Conservation (phyloP, 805 yeast species). For the Saccharomyces kudriavzevii region DNA sequence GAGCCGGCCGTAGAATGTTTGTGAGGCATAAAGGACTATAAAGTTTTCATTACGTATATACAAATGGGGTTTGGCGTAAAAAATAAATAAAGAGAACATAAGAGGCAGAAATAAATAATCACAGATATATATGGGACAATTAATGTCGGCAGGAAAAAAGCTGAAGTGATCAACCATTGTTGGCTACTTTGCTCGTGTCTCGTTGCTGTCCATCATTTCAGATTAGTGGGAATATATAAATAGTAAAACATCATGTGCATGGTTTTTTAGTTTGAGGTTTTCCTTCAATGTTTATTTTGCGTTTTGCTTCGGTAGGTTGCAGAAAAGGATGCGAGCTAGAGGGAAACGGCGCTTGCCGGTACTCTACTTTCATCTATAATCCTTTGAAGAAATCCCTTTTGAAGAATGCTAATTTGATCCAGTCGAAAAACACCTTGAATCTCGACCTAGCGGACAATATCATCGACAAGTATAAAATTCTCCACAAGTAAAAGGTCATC, state of each 20-base stretch:
- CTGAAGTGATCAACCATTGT: not conserved
- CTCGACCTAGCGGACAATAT: slow-evolving; percentile 80
- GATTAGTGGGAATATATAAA: not conserved
- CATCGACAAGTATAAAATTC: slow-evolving; percentile 85
- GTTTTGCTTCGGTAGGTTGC: not conserved
- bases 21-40: not conserved
- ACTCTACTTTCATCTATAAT: slow-evolving; percentile 30
- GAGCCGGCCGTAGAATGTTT: not conserved
- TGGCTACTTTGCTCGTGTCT: not conserved
- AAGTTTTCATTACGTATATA: not conserved
- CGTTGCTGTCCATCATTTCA: not conserved
- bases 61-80: not conserved
- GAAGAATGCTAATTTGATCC: slow-evolving; percentile 80
- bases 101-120: slow-evolving; percentile 1
- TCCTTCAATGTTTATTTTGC: not conserved
- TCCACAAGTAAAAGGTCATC: slow-evolving; percentile 86
- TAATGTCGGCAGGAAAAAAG: not conserved
- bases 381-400: slow-evolving; percentile 93
- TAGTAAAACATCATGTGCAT: not conserved
- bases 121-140: not conserved
- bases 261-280: not conserved
- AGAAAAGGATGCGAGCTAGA: not conserved
- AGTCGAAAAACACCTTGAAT: slow-evolving; percentile 75
- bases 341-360: not conserved
- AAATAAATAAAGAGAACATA: not conserved